Percentiles rank a stretch among this genome's conserved stretches.
Conservation (phyloP, 495 filamentous ascomycete species). For the Annulohypoxylon moriforme region DNA sequence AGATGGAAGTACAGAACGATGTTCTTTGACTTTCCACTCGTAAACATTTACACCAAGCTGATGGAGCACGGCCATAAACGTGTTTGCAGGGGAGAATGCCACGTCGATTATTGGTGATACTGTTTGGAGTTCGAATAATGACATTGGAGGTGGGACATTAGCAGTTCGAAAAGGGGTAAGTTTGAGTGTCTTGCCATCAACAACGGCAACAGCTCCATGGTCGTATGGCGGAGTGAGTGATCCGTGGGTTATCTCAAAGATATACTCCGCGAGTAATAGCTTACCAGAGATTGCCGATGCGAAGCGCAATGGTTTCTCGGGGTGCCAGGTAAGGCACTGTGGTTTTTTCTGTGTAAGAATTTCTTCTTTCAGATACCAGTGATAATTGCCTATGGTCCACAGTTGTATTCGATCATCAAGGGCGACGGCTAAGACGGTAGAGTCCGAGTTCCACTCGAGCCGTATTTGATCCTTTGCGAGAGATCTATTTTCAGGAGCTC, state of each 20-base stretch:
- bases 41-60: conserved; percentile 70
- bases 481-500: conserved; percentile 67
- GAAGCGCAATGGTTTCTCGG: conserved; percentile 79
- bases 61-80: conserved; percentile 78
- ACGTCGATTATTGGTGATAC: conserved; percentile 76
- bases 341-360: conserved; percentile 53
- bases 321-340: conserved; percentile 76
- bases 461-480: conserved; percentile 67
- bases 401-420: conserved; percentile 82
- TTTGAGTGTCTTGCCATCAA: conserved; percentile 85
- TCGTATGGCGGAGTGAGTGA: conserved; percentile 78
- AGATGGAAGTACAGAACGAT: conserved; percentile 50
- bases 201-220: conserved; percentile 83
- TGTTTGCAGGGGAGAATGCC: conserved; percentile 73
- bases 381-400: conserved; percentile 98
- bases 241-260: conserved; percentile 73
- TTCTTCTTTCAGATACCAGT: conserved; percentile 99
- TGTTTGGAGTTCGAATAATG: conserved; percentile 76
- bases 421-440: conserved; percentile 85
- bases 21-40: conserved; percentile 67
- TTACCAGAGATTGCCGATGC: conserved; percentile 59
- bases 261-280: conserved; percentile 74
- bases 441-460: conserved; percentile 90
- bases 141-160: conserved; percentile 93
- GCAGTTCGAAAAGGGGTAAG: conserved; percentile 85